phyloP scores from a whole-genome alignment of 163 green algal species.

The Volvox carteri region DNA sequence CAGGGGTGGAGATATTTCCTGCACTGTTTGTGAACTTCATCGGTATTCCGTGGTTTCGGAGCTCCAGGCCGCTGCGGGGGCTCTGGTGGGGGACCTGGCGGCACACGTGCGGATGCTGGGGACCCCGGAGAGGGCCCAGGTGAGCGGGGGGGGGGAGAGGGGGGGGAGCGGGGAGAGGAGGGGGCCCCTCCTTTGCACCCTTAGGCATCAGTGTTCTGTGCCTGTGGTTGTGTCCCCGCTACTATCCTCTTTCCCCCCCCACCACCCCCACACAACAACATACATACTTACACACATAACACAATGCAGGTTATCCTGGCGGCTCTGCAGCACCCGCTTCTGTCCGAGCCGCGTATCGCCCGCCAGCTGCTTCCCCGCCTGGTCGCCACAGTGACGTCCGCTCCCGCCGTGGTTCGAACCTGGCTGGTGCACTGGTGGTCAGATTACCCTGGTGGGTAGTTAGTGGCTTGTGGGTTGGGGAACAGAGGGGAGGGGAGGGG shows the following conservation, averaged over 20 bases:
- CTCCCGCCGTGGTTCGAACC: constrained; percentile 76
- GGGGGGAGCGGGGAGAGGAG: neutral
- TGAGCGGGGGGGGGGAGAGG: neutral
- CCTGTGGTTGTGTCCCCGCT: neutral
- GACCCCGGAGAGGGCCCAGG: constrained; percentile 72
- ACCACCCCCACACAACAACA: neutral
- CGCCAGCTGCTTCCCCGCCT: constrained; percentile 85
- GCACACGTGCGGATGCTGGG: constrained; percentile 83
- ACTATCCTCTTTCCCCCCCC: neutral
- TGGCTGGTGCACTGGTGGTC: constrained; percentile 91
- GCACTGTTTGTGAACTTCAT: too few relatives aligned
- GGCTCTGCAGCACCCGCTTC: constrained; percentile 84
- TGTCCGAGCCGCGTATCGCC: constrained; percentile 78
- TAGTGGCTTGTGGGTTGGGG: too few relatives aligned
- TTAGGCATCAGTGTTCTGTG: too few relatives aligned
- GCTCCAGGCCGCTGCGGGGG: constrained; percentile 57
- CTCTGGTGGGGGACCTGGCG: constrained; percentile 87
- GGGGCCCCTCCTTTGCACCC: too few relatives aligned
- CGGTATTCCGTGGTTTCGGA: constrained; percentile 46
- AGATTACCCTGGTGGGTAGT: constrained; percentile 77
- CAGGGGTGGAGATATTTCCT: too few relatives aligned
- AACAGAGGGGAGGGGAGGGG: neutral
- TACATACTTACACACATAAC: neutral
- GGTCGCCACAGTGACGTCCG: constrained; percentile 81
- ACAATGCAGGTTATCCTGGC: constrained; percentile 83